Evolutionary conservation across 352 stramenopile species (phyloP).

Genomic region (Phytophthora cactorum): DNA sequence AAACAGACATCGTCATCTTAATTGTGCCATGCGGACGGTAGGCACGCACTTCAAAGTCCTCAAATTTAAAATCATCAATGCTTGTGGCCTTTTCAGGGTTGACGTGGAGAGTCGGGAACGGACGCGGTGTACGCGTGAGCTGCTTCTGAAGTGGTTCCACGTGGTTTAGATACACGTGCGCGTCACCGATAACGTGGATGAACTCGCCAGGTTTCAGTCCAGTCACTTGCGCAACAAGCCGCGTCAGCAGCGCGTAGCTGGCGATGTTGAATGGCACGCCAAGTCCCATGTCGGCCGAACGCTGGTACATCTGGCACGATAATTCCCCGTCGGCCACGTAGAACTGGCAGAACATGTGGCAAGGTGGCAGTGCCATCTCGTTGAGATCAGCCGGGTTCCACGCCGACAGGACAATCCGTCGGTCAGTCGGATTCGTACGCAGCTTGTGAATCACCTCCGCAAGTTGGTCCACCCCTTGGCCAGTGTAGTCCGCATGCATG

Average conservation of each 20-base stretch:
- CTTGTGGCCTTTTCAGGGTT: constrained; percentile 84
- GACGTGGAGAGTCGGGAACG: constrained; percentile 96
- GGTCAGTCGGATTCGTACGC: constrained; percentile 96
- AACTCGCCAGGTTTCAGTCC: constrained; percentile 96
- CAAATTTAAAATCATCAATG: constrained; percentile 97
- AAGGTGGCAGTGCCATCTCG: constrained; percentile 98
- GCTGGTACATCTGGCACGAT: constrained; percentile 98
- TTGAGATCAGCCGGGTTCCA: constrained; percentile 98
- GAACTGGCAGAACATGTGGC: constrained; percentile 99
- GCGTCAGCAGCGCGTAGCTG: constrained; percentile 97
- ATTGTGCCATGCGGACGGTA: constrained; percentile 98
- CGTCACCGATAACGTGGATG: constrained; percentile 99
- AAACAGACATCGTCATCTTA: constrained; percentile 99
- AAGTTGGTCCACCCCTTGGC: constrained; percentile 98
- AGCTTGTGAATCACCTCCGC: constrained; percentile 98
- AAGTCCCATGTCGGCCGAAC: constrained; percentile 99
- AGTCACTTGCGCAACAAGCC: constrained; percentile 96
- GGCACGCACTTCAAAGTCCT: constrained; percentile 96
- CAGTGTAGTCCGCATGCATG: constrained; percentile 98
- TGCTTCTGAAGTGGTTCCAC: constrained; percentile 97
- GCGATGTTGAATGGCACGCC: constrained; percentile 99
- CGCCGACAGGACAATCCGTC: constrained; percentile 98
- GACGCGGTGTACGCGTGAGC: constrained; percentile 90
- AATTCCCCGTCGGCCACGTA: constrained; percentile 87
- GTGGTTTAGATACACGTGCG: constrained; percentile 99